Conservation (phyloP, 2,329 filamentous ascomycete genomes). For the Fusarium bactridioides region DNA sequence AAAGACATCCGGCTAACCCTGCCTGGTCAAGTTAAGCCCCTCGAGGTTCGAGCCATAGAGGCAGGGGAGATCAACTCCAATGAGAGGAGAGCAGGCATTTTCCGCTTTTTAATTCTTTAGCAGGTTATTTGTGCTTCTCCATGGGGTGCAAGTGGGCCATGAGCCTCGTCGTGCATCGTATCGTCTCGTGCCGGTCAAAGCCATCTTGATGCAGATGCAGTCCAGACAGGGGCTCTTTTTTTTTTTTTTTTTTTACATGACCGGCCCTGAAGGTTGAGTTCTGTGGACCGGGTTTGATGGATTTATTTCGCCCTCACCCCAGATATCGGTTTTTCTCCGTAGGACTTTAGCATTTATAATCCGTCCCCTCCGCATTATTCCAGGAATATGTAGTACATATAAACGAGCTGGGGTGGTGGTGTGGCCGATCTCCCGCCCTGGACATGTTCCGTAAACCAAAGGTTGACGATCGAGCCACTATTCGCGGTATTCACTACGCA, state of each 20-base stretch:
- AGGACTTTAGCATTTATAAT: not conserved
- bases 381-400: not conserved
- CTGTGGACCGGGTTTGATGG: slow-evolving; percentile 13
- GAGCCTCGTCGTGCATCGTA: slow-evolving; percentile 2
- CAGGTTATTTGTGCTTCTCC: slow-evolving; percentile 15
- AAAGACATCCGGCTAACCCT: slow-evolving; percentile 31
- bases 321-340: not conserved
- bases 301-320: not conserved
- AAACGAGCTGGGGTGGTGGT: not conserved
- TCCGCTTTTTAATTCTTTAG: not conserved
- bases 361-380: not conserved
- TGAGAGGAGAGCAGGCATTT: not conserved
- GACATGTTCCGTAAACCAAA: not conserved
- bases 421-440: slow-evolving; percentile 29
- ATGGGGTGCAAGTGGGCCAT: slow-evolving; percentile 32
- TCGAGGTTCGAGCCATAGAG: not conserved
- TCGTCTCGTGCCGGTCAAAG: slow-evolving; percentile 35
- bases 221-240: slow-evolving; percentile 9
- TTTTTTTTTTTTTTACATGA: slow-evolving; percentile 2
- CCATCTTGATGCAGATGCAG: slow-evolving; percentile 13
- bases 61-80: not conserved
- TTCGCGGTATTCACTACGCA: not conserved
- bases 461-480: not conserved
- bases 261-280: slow-evolving; percentile 35
- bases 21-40: slow-evolving; percentile 6